Percentiles rank a stretch among this genome's conserved stretches.
Conservation (phyloP, 345 rosid species). For the Aquilaria malaccensis region DNA sequence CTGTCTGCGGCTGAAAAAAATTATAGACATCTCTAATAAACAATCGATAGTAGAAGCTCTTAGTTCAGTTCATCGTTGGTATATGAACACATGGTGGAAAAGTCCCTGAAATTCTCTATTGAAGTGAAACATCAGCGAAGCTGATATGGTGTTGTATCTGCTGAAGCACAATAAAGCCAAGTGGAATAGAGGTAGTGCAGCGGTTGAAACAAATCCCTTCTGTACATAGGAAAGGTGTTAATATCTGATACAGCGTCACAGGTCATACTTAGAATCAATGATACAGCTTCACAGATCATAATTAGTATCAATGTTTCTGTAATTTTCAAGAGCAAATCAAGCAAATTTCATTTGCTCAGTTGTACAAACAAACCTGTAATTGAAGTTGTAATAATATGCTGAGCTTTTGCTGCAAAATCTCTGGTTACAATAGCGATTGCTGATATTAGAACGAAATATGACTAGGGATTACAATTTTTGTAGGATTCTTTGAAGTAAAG, state of each 20-base stretch:
- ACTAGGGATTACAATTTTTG: too few relatives aligned
- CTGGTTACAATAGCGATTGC: neutral
- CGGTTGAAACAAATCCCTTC: conserved; percentile 4
- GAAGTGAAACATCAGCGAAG: too few relatives aligned
- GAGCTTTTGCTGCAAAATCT: conserved; percentile 1
- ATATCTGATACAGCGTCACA: conserved; percentile 14
- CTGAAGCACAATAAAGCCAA: neutral
- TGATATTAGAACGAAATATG: neutral
- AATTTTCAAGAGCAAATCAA: conserved; percentile 10
- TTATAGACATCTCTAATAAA: neutral
- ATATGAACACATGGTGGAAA: neutral
- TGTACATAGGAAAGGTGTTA: conserved; percentile 18
- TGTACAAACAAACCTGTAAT: conserved; percentile 15
- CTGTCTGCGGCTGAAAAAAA: conserved; percentile 31
- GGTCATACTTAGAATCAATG: conserved; percentile 8
- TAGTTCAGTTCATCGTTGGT: conserved; percentile 4
- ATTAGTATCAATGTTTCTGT: conserved; percentile 14
- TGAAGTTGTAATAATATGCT: conserved; percentile 1
- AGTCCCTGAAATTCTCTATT: neutral
- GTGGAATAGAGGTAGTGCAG: conserved; percentile 18
- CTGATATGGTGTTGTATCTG: too few relatives aligned
- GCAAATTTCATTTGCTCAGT: conserved; percentile 1
- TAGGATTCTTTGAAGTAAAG: too few relatives aligned
- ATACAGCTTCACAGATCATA: conserved; percentile 12
- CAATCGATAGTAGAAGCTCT: conserved; percentile 14